Conservation (phyloP, 129 eudicot species). For the Flaveria robusta region DNA sequence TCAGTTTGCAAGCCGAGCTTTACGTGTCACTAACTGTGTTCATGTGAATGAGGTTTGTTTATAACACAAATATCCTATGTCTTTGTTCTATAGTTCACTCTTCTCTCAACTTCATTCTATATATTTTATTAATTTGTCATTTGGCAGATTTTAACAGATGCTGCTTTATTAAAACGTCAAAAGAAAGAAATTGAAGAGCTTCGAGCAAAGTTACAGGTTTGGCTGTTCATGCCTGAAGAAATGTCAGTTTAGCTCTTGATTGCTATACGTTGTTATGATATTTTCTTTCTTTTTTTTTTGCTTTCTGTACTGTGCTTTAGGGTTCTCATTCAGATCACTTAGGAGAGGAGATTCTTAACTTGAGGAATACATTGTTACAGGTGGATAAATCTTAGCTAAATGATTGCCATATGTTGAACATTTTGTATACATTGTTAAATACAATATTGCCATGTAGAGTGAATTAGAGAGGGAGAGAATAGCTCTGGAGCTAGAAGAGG, state of each 20-base stretch:
- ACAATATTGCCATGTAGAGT: slow-evolving; percentile 47
- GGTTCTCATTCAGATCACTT: slow-evolving; percentile 88
- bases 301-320: slow-evolving; percentile 37
- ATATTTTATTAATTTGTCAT: slow-evolving; percentile 28
- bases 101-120: slow-evolving; percentile 18
- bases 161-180: slow-evolving; percentile 97
- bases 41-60: slow-evolving; percentile 87
- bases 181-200: slow-evolving; percentile 98
- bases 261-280: background rate
- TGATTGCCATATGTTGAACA: slow-evolving; percentile 14
- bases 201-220: slow-evolving; percentile 95
- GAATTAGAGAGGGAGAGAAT: slow-evolving; percentile 96
- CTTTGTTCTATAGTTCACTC: slow-evolving; percentile 19
- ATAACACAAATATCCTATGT: background rate
- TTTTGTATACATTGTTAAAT: slow-evolving; percentile 10
- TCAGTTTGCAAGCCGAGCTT: slow-evolving; percentile 97
- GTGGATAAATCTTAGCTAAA: slow-evolving; percentile 40
- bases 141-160: slow-evolving; percentile 90
- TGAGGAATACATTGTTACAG: slow-evolving; percentile 95
- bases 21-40: slow-evolving; percentile 96
- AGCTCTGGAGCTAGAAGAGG: slow-evolving; percentile 97
- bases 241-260: slow-evolving; percentile 21
- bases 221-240: background rate
- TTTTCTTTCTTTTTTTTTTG: slow-evolving; percentile 1
- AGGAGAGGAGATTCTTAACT: slow-evolving; percentile 83